Evolutionary conservation across 805 yeast species (phyloP).

Genomic region (Candida patagonica): DNA sequence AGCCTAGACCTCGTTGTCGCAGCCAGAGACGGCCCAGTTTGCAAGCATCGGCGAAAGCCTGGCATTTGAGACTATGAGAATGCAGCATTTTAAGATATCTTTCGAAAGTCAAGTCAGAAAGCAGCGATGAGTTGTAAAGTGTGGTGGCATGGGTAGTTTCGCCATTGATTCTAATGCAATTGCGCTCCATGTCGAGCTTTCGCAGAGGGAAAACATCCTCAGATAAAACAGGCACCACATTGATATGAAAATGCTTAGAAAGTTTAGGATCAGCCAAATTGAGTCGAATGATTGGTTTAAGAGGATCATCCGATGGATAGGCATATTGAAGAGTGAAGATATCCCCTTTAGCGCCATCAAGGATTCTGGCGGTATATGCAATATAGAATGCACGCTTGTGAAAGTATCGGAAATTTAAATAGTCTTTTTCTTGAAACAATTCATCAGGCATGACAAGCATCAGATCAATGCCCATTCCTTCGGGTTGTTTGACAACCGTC

Average conservation of each 20-base stretch:
- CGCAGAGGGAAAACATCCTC: slow-evolving; percentile 60
- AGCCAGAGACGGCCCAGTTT: slow-evolving; percentile 85
- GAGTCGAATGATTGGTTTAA: slow-evolving; percentile 65
- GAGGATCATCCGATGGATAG: slow-evolving; percentile 63
- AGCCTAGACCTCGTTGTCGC: slow-evolving; percentile 71
- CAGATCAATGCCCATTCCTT: slow-evolving; percentile 66
- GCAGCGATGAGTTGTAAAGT: slow-evolving; percentile 70
- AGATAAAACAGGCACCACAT: slow-evolving; percentile 67
- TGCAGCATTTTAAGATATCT: slow-evolving; percentile 68
- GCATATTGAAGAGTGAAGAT: slow-evolving; percentile 44
- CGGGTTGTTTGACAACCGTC: slow-evolving; percentile 60
- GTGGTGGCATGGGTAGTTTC: slow-evolving; percentile 59
- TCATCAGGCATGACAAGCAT: slow-evolving; percentile 71
- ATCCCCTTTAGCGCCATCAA: slow-evolving; percentile 24
- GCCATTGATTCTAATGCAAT: slow-evolving; percentile 57
- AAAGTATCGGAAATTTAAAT: slow-evolving; percentile 77
- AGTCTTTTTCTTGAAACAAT: slow-evolving; percentile 78
- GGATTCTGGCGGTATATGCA: slow-evolving; percentile 51
- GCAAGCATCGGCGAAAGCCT: slow-evolving; percentile 79
- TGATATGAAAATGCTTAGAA: slow-evolving; percentile 59
- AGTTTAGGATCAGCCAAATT: slow-evolving; percentile 27
- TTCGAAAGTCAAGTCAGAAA: slow-evolving; percentile 59
- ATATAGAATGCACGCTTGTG: slow-evolving; percentile 85
- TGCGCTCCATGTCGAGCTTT: slow-evolving; percentile 70
- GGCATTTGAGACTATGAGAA: slow-evolving; percentile 64